Percentiles rank a stretch among this genome's conserved stretches.
Evolutionary conservation across 306 rosid genomes (phyloP).

Genomic region (Rosa rugosa): DNA sequence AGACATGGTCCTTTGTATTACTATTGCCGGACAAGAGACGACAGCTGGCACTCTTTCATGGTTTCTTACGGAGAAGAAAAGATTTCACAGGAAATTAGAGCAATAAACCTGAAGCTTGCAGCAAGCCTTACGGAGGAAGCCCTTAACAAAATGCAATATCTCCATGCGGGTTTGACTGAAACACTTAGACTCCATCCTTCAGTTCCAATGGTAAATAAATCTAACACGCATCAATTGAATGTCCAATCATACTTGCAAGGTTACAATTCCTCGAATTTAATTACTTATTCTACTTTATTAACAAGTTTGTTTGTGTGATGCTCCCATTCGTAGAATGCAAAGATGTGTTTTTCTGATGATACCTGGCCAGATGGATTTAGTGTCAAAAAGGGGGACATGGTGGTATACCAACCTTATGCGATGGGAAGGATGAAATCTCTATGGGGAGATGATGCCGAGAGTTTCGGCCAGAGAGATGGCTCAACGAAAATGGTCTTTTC

Average conservation of each 20-base stretch:
- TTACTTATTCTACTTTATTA: background rate
- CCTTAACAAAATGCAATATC: constrained; percentile 4
- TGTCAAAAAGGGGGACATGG: constrained; percentile 21
- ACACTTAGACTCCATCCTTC: background rate
- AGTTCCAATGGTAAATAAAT: background rate
- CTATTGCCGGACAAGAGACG: constrained; percentile 59
- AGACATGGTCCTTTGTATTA: constrained; percentile 45
- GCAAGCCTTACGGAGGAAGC: background rate
- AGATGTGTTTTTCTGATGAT: background rate
- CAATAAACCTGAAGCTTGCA: background rate
- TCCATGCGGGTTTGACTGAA: background rate
- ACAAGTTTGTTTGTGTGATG: background rate
- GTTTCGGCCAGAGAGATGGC: constrained; percentile 39
- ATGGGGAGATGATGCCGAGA: constrained; percentile 41
- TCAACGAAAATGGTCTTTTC: constrained; percentile 26
- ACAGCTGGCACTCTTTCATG: constrained; percentile 24
- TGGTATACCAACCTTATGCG: constrained; percentile 30
- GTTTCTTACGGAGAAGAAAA: no score
- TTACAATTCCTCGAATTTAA: background rate
- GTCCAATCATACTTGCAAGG: background rate
- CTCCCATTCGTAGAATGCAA: background rate
- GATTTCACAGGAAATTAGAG: background rate
- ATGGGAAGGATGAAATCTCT: constrained; percentile 38
- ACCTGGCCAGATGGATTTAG: background rate
- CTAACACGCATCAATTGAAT: background rate